Percentiles rank a stretch among this genome's conserved stretches.
Conservation (phyloP, 768 basidiomycete species). For the Pulveroboletus sp. region DNA sequence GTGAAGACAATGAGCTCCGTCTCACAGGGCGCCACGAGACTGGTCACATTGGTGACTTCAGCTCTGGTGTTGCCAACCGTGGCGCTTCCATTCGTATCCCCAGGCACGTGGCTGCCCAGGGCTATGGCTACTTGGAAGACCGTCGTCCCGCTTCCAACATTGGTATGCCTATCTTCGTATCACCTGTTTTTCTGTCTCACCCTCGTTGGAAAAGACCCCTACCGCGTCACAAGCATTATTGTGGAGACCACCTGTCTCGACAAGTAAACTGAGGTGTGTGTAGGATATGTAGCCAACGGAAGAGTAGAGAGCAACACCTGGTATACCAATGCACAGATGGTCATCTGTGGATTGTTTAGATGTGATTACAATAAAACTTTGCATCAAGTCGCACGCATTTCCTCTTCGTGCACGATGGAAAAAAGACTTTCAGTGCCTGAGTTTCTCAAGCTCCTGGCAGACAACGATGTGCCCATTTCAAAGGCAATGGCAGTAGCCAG, state of each 20-base stretch:
- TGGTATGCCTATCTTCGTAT: constrained; percentile 48
- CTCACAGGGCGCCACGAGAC: constrained; percentile 98
- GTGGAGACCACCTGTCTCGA: constrained; percentile 83
- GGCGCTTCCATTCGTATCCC: constrained; percentile 97
- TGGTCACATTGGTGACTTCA: constrained; percentile 87
- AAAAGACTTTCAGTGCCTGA: constrained; percentile 58
- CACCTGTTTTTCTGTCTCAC: constrained; percentile 5
- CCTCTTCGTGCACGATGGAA: constrained; percentile 11
- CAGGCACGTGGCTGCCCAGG: constrained; percentile 87
- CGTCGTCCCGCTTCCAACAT: constrained; percentile 98
- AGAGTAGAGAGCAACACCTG: constrained; percentile 10
- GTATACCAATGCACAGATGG: constrained; percentile 21
- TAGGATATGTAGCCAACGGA: constrained; percentile 7
- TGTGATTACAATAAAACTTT: background rate
- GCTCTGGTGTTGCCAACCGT: constrained; percentile 95
- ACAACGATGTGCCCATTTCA: constrained; percentile 51
- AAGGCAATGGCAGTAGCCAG: constrained; percentile 70
- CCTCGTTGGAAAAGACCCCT: constrained; percentile 63
- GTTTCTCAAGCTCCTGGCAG: constrained; percentile 66
- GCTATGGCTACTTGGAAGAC: constrained; percentile 95
- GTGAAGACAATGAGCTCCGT: constrained; percentile 95
- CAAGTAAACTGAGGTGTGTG: constrained; percentile 38
- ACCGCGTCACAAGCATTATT: constrained; percentile 87
- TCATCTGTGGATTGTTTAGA: constrained; percentile 8
- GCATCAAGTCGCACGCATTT: background rate